Conservation (phyloP, 2,329 filamentous ascomycete genomes). For the Apiospora arundinis region DNA sequence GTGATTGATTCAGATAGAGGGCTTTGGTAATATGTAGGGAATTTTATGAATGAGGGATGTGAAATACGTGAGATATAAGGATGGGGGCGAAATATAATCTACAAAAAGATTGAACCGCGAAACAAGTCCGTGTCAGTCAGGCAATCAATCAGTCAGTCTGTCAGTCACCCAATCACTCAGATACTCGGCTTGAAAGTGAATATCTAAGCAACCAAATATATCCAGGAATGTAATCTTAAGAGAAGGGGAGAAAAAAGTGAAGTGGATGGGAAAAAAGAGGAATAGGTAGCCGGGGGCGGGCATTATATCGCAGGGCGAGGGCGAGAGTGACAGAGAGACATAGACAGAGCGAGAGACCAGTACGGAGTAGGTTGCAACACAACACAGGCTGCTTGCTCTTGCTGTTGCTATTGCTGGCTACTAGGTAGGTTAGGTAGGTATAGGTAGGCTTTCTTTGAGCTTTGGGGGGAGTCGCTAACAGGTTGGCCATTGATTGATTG, state of each 20-base stretch:
- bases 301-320: background rate
- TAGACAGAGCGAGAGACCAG: background rate
- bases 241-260: background rate
- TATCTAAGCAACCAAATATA: background rate
- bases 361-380: no score
- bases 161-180: background rate
- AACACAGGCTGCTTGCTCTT: slow-evolving; percentile 1
- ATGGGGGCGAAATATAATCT: slow-evolving; percentile 12
- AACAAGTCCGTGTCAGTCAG: background rate
- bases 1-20: background rate
- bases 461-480: background rate
- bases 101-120: background rate
- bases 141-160: background rate
- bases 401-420: background rate
- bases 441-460: background rate
- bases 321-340: background rate
- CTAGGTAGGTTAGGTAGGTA: no score
- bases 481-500: slow-evolving; percentile 5
- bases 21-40: background rate
- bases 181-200: background rate
- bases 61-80: slow-evolving; percentile 11
- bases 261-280: slow-evolving; percentile 8
- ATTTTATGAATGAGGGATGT: slow-evolving; percentile 7
- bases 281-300: background rate
- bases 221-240: background rate